Conservation (phyloP, 2,329 filamentous ascomycete genomes). For the Exophiala aquamarina region DNA sequence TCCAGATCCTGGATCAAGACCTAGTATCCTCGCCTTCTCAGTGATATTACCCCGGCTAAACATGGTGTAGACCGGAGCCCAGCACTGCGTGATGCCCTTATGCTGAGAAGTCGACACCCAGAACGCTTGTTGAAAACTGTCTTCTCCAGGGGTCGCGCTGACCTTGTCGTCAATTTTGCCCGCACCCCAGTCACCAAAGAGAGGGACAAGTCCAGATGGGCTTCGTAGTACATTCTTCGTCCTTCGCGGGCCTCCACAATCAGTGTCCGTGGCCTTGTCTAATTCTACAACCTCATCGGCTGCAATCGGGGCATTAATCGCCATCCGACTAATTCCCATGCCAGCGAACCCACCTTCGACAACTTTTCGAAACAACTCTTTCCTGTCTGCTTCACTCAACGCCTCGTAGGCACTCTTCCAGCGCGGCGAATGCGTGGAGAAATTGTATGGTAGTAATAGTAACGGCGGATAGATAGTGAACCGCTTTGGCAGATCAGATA, state of each 20-base stretch:
- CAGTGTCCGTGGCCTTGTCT: not conserved
- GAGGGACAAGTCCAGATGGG: constrained; percentile 66
- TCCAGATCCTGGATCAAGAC: constrained; percentile 26
- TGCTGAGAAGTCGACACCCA: constrained; percentile 81
- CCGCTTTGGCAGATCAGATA: constrained; percentile 37
- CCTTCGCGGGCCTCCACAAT: constrained; percentile 9
- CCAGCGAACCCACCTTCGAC: constrained; percentile 36
- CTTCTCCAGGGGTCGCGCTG: constrained; percentile 32
- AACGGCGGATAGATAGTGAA: constrained; percentile 60
- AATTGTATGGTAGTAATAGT: constrained; percentile 54
- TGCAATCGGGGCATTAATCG: constrained; percentile 58
- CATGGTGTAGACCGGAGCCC: constrained; percentile 91
- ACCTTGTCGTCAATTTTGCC: not conserved
- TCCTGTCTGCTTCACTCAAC: constrained; percentile 32
- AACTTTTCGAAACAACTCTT: constrained; percentile 44
- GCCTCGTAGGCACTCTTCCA: constrained; percentile 33
- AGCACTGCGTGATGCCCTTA: constrained; percentile 74
- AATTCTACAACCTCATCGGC: not conserved
- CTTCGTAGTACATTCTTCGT: constrained; percentile 70
- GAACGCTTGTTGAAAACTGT: constrained; percentile 66
- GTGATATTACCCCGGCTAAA: constrained; percentile 88
- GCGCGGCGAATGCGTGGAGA: constrained; percentile 37
- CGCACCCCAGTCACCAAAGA: constrained; percentile 72
- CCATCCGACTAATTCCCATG: constrained; percentile 53
- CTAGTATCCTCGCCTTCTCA: constrained; percentile 77